These are phyloP conservation scores for Citrus australasica DNA, from an alignment of 345 rosid genomes.

Conservation along the genomic window DNA sequence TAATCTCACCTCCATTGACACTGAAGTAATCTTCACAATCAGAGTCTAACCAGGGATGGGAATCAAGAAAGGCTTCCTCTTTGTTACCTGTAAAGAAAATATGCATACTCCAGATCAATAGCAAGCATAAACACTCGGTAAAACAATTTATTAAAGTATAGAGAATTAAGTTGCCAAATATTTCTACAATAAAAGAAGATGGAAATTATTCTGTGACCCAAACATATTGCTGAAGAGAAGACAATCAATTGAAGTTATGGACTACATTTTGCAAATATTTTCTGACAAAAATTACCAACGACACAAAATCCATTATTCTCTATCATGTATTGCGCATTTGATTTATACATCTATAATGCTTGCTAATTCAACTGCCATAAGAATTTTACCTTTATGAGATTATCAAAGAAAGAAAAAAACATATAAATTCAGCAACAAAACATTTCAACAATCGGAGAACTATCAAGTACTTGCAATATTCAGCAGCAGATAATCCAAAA, in stretches of 20 bases:
- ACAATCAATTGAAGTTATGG: background rate
- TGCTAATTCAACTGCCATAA: background rate
- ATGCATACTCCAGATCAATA: background rate
- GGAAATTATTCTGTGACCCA: background rate
- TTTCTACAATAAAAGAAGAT: background rate
- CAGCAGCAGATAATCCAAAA: background rate
- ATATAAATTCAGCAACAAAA: background rate
- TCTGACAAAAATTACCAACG: background rate
- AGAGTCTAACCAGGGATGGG: slow-evolving; percentile 58
- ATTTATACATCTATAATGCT: background rate
- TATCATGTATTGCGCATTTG: background rate
- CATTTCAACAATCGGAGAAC: background rate
- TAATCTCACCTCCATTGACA: slow-evolving; percentile 47
- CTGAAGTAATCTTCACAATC: slow-evolving; percentile 66
- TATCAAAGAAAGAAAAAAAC: background rate
- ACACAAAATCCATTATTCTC: background rate
- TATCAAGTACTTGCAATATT: background rate
- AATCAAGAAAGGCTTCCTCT: slow-evolving; percentile 51
- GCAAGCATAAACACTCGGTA: background rate
- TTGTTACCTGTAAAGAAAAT: slow-evolving; percentile 29
- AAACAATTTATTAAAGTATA: background rate
- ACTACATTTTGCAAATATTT: background rate
- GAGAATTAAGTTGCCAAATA: background rate
- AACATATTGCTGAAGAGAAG: background rate
- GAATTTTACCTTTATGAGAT: background rate